Conservation (phyloP, 352 stramenopile species). For the Globisporangium polare region DNA sequence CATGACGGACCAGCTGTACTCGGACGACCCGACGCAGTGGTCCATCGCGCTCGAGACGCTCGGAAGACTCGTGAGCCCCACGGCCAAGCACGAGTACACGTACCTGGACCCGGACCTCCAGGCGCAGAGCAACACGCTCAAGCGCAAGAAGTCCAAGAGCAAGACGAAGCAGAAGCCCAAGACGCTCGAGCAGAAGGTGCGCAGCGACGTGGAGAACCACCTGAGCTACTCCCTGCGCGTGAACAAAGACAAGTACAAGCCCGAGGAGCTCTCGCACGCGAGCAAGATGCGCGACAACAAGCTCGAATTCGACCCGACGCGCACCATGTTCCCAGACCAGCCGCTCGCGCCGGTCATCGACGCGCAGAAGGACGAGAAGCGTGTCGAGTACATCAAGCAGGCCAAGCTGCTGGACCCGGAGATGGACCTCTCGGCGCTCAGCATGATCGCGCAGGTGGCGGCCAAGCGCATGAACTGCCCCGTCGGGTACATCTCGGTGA, state of each 20-base stretch:
- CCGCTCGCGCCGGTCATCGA: constrained; percentile 38
- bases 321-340: constrained; percentile 28
- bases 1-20: constrained; percentile 35
- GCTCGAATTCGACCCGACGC: constrained; percentile 31
- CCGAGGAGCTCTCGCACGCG: background rate
- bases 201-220: constrained; percentile 35
- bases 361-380: constrained; percentile 32
- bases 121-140: background rate
- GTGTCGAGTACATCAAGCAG: constrained; percentile 39
- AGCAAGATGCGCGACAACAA: constrained; percentile 32
- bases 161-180: constrained; percentile 6
- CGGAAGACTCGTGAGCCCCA: constrained; percentile 28
- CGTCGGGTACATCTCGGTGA: constrained; percentile 53
- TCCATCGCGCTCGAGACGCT: constrained; percentile 46
- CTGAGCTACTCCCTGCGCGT: constrained; percentile 17
- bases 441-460: constrained; percentile 47
- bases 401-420: constrained; percentile 29
- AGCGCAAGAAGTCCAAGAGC: constrained; percentile 12
- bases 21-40: constrained; percentile 29
- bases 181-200: constrained; percentile 22
- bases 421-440: constrained; percentile 32
- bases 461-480: constrained; percentile 43
- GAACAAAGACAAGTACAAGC: constrained; percentile 18
- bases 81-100: constrained; percentile 11
- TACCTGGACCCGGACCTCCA: background rate